phyloP scores from a whole-genome alignment of 208 protist genomes.

The Blechomonas ayalai region DNA sequence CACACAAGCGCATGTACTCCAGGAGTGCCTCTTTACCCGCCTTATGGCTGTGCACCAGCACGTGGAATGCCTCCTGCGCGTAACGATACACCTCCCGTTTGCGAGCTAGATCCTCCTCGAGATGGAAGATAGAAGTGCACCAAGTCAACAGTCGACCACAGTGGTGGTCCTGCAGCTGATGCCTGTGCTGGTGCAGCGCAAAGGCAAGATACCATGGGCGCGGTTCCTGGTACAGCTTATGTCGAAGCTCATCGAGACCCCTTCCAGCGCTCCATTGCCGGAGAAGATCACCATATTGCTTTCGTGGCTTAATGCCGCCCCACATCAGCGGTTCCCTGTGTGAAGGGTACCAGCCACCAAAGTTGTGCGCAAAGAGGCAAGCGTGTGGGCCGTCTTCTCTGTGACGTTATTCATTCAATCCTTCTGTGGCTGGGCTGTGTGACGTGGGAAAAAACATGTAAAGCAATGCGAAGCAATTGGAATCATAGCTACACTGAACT shows the following conservation, averaged over 20 bases:
- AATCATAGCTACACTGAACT: too few relatives aligned
- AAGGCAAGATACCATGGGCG: constrained; percentile 79
- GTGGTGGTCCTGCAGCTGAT: constrained; percentile 75
- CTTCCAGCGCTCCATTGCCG: constrained; percentile 60
- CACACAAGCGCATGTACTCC: constrained; percentile 79
- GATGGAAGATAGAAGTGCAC: constrained; percentile 58
- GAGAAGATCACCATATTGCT: constrained; percentile 65
- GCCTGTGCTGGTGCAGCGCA: constrained; percentile 51
- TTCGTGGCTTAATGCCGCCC: constrained; percentile 73
- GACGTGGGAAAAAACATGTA: too few relatives aligned
- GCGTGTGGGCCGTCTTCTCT: background rate
- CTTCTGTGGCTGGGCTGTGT: background rate
- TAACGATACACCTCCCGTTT: constrained; percentile 75
- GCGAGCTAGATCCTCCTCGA: constrained; percentile 16
- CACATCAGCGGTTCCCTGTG: constrained; percentile 31
- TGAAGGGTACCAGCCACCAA: background rate
- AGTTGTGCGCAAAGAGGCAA: background rate
- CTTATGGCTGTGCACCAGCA: constrained; percentile 71
- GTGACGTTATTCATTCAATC: background rate
- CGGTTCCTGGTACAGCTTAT: constrained; percentile 60
- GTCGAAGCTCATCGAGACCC: constrained; percentile 51
- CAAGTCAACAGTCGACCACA: constrained; percentile 70
- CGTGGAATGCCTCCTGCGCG: constrained; percentile 65
- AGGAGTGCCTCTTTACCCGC: constrained; percentile 39
- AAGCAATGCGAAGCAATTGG: too few relatives aligned